phyloP scores from a whole-genome alignment of 179 eudicot genomes.

The Drosera spatulata region DNA sequence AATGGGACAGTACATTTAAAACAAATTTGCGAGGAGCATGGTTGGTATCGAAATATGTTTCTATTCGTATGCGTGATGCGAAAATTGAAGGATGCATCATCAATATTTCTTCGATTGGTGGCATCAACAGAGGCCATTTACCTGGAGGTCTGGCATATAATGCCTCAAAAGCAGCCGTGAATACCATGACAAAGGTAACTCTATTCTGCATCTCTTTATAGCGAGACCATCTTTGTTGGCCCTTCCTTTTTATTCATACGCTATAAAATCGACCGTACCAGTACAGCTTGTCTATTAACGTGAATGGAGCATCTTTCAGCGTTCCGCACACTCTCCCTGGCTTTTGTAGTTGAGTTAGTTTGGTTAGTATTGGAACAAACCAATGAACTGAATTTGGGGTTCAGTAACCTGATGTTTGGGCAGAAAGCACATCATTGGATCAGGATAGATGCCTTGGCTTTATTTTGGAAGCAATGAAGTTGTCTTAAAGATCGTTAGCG shows the following conservation, averaged over 20 bases:
- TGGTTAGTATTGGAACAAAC: no score
- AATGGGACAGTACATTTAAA: slow-evolving; percentile 11
- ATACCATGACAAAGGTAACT: slow-evolving; percentile 13
- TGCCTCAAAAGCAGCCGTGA: slow-evolving; percentile 15
- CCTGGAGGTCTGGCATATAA: slow-evolving; percentile 18
- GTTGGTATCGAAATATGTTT: slow-evolving; percentile 21
- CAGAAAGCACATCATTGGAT: no score
- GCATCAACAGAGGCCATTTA: slow-evolving; percentile 5
- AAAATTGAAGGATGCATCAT: slow-evolving; percentile 13
- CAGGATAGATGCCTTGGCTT: not conserved
- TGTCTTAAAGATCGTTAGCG: not conserved
- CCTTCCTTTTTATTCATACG: no score
- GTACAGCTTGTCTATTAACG: no score
- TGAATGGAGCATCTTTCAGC: no score
- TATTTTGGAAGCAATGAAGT: not conserved
- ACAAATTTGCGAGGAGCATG: slow-evolving; percentile 19
- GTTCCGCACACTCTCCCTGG: no score
- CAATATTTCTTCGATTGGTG: slow-evolving; percentile 17
- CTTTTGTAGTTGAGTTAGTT: no score
- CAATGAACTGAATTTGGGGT: no score
- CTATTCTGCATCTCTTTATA: not conserved
- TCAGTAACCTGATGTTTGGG: no score
- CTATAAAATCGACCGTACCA: no score
- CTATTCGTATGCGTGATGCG: slow-evolving; percentile 13
- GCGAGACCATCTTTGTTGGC: no score